Percentiles rank a stretch among this genome's conserved stretches.
Evolutionary conservation across 2,329 filamentous ascomycete genomes (phyloP).

Genomic region (Penicillium sp.): DNA sequence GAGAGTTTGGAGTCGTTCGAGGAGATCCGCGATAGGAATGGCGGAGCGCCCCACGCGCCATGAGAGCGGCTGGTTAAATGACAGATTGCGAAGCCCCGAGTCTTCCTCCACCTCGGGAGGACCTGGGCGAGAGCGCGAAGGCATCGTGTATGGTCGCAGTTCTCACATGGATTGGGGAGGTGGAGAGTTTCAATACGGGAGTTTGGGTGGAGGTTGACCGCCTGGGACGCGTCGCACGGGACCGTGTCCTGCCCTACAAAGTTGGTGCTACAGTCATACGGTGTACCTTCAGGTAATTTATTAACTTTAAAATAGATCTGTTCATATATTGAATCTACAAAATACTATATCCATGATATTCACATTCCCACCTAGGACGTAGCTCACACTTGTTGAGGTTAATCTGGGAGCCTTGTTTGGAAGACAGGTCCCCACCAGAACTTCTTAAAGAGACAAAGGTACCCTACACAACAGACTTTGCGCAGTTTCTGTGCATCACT

Average conservation of each 20-base stretch:
- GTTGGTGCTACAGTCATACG: background rate
- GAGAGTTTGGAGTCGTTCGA: constrained; percentile 75
- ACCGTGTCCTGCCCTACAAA: constrained; percentile 10
- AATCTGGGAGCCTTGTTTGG: background rate
- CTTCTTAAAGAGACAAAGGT: background rate
- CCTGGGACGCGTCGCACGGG: constrained; percentile 22
- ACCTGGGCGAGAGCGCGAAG: constrained; percentile 43
- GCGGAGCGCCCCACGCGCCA: constrained; percentile 84
- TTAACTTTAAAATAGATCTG: background rate
- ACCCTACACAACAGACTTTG: background rate
- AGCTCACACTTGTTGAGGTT: background rate
- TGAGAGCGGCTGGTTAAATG: constrained; percentile 81
- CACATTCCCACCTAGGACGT: background rate
- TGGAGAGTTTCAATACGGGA: constrained; percentile 16
- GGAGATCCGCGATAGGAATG: constrained; percentile 77
- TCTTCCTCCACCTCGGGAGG: constrained; percentile 38
- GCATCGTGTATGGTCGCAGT: constrained; percentile 34
- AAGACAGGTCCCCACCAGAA: background rate
- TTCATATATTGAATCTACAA: too few relatives aligned
- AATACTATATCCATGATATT: background rate
- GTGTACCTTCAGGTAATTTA: background rate
- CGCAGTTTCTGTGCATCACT: background rate
- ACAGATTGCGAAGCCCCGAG: constrained; percentile 50
- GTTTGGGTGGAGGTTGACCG: constrained; percentile 25
- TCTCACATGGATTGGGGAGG: constrained; percentile 23